Evolutionary conservation across 805 yeast genomes (phyloP), one percentile per base, ranked within the genome.

Genomic region (Starmerella gropengiesseri): DNA sequence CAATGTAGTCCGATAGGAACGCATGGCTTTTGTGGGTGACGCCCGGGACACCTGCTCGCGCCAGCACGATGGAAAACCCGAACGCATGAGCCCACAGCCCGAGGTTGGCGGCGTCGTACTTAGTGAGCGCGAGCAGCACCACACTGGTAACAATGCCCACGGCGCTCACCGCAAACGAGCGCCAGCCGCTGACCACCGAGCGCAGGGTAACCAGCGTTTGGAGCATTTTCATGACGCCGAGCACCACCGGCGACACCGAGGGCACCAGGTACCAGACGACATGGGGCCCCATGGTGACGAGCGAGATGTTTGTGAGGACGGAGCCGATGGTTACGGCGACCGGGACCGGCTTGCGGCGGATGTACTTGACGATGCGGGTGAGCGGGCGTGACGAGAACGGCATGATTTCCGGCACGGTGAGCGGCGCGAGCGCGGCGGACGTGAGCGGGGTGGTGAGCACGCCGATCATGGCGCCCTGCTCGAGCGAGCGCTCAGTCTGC

Each of bases 251-350:
- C 11, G 45, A 41, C 33, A 53, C 33, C 7, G 38, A 25, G n/a
- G 38, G 14, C 4, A 49, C n/a, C 27, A 52, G 23, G 34, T 34
- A 53, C 46, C 54, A 51, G 5, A 49, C 33, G 29, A 48, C 37
- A 31, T 48, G 54, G 2, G 57, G 55, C 5, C 55, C 54, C 1
- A 55, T 21, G 7, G 43, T 45, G 4, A 55, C 17, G 14, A 55
- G 34, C 14, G 52, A 48, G 13, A 46, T 36, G 7, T 46, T 47
- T 23, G 50, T 40, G 22, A 53, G 45, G 23, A 49, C 35, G 11
- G 44, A 30, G 20, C 54, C 58, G 14, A 52, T 22, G 1, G 57
- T 43, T 21, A 45, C 48, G 11, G 43, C 19, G 14, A 52, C 54
- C 2, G 58, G 55, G 8, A 48, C 28, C 2, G 58, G 56, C 32